Conservation (phyloP, 116 monocot genomes). For the Papilionanthe hybrid region DNA sequence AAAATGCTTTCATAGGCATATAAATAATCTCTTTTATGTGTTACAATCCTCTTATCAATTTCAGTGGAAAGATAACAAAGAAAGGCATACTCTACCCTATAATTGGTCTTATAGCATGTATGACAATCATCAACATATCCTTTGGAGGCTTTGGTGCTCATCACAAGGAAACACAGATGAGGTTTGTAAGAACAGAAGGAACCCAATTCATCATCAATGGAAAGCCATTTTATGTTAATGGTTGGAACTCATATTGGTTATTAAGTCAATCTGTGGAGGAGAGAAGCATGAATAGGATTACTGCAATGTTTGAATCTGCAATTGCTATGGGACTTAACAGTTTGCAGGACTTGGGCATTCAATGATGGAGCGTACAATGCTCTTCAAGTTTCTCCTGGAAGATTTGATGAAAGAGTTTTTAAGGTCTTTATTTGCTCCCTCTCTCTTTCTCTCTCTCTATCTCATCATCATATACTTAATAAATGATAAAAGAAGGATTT, state of each 20-base stretch:
- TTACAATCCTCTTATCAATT: too few species aligned
- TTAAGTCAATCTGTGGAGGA: background rate
- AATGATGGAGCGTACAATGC: constrained; percentile 11
- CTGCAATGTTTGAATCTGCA: background rate
- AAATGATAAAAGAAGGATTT: too few species aligned
- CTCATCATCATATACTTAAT: too few species aligned
- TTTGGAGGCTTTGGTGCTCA: background rate
- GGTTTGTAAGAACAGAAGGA: background rate
- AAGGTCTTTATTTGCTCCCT: background rate
- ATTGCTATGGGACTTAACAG: constrained; percentile 6
- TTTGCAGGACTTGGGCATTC: constrained; percentile 20
- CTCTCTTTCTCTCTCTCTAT: too few species aligned
- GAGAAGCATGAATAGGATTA: background rate
- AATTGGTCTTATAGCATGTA: background rate
- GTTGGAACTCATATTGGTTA: background rate
- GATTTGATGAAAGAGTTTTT: constrained; percentile 13
- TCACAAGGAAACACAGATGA: background rate
- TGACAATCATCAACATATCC: background rate
- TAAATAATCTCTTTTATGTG: too few species aligned
- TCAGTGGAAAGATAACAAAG: too few species aligned
- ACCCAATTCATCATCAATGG: background rate
- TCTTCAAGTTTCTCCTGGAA: constrained; percentile 13
- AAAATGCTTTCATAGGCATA: too few species aligned
- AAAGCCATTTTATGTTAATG: background rate
- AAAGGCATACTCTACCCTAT: background rate